phyloP scores from a whole-genome alignment of 2,329 filamentous ascomycete genomes.

The Diplocarpon rosae region DNA sequence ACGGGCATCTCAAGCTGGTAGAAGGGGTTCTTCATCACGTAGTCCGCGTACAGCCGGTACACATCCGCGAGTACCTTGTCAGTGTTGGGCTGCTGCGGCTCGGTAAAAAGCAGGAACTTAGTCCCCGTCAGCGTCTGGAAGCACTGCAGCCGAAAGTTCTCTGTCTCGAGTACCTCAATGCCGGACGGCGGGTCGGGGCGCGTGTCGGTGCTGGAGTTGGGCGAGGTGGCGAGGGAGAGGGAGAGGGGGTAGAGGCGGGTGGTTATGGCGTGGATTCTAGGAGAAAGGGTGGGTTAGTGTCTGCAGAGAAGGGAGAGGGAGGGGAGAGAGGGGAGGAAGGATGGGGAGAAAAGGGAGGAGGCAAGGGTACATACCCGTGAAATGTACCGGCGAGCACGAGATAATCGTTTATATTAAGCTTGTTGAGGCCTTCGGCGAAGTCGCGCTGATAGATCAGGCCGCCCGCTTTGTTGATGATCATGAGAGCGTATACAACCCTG shows the following conservation, averaged over 20 bases:
- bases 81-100: constrained; percentile 61
- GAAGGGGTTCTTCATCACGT: constrained; percentile 99
- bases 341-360: constrained; percentile 24
- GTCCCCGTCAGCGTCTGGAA: constrained; percentile 90
- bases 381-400: constrained; percentile 95
- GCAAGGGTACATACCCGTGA: constrained; percentile 57
- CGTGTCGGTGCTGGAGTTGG: constrained; percentile 27
- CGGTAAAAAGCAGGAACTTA: constrained; percentile 93
- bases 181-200: constrained; percentile 61
- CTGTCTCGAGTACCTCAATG: constrained; percentile 84
- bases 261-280: constrained; percentile 58
- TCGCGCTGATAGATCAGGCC: constrained; percentile 93
- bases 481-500: constrained; percentile 90
- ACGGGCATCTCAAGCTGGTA: constrained; percentile 98
- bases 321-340: too few relatives aligned
- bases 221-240: constrained; percentile 40
- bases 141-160: constrained; percentile 91
- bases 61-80: constrained; percentile 74
- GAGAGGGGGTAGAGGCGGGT: constrained; percentile 46
- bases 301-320: neutral
- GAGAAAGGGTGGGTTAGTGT: constrained; percentile 6
- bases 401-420: constrained; percentile 90
- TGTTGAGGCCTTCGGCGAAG: constrained; percentile 77
- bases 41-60: constrained; percentile 93
- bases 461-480: constrained; percentile 98